Evolutionary conservation across 345 rosid genomes (phyloP).

Genomic region (Gossypium stocksii): DNA sequence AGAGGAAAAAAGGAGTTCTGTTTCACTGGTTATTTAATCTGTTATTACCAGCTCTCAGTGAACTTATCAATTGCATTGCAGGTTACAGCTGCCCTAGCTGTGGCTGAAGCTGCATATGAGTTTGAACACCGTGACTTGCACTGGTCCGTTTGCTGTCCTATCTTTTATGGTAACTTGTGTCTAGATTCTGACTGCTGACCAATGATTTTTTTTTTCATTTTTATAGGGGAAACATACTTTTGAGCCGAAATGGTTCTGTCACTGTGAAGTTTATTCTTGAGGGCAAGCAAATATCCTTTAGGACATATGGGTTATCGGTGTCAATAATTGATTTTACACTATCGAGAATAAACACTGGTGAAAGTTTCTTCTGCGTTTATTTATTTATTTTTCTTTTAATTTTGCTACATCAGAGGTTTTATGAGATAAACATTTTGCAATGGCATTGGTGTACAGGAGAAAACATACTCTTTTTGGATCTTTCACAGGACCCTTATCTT

Average conservation of each 20-base stretch:
- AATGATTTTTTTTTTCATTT: neutral
- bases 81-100: constrained; percentile 88
- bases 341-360: constrained; percentile 87
- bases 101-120: constrained; percentile 93
- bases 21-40: neutral
- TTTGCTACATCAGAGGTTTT: neutral
- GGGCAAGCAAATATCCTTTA: constrained; percentile 48
- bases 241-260: constrained; percentile 56
- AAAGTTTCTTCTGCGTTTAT: constrained; percentile 11
- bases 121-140: constrained; percentile 94
- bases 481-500: constrained; percentile 78
- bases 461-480: constrained; percentile 79
- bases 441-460: constrained; percentile 41
- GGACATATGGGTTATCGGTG: constrained; percentile 55
- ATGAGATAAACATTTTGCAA: neutral
- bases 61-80: constrained; percentile 27
- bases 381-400: neutral
- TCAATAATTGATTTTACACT: constrained; percentile 92
- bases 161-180: constrained; percentile 6
- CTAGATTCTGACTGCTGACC: constrained; percentile 3
- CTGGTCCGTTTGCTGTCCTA: constrained; percentile 44
- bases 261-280: constrained; percentile 49
- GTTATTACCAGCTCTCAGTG: neutral
- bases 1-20: neutral
- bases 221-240: constrained; percentile 85